These are phyloP conservation scores for Yamadazyma philogaea DNA, from an alignment of 805 yeast genomes.

Conservation along the genomic window DNA sequence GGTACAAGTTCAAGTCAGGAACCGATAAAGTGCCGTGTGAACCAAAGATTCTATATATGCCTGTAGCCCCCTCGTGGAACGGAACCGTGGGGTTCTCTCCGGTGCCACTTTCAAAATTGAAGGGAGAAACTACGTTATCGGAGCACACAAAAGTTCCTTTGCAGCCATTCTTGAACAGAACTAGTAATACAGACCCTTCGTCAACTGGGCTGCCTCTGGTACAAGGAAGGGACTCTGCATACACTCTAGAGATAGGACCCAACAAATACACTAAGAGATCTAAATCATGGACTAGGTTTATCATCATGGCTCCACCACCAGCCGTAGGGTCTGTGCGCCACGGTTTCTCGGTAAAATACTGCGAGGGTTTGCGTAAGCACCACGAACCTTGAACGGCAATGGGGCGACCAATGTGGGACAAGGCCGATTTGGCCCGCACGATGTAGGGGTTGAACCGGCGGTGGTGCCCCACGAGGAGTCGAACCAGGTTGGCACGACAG, in stretches of 20 bases:
- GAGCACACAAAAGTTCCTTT: slow-evolving; percentile 38
- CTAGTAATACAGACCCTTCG: slow-evolving; percentile 36
- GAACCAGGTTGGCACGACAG: slow-evolving; percentile 21
- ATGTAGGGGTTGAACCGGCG: slow-evolving; percentile 40
- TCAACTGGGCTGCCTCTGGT: slow-evolving; percentile 34
- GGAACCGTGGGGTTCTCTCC: slow-evolving; percentile 41
- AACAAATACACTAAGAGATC: slow-evolving; percentile 36
- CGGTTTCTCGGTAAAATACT: slow-evolving; percentile 29
- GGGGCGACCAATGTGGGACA: slow-evolving; percentile 27
- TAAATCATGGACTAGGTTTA: slow-evolving; percentile 39
- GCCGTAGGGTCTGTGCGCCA: slow-evolving; percentile 28
- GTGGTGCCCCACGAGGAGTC: slow-evolving; percentile 39
- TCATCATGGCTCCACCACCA: slow-evolving; percentile 39
- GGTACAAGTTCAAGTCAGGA: slow-evolving; percentile 35
- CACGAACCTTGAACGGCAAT: slow-evolving; percentile 40
- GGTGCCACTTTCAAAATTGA: slow-evolving; percentile 37
- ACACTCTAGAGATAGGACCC: slow-evolving; percentile 36
- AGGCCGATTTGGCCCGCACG: slow-evolving; percentile 28
- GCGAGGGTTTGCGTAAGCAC: slow-evolving; percentile 34
- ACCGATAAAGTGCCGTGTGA: slow-evolving; percentile 37
- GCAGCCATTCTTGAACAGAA: slow-evolving; percentile 30
- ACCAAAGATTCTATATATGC: slow-evolving; percentile 38
- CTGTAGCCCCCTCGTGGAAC: slow-evolving; percentile 24
- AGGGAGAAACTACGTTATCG: slow-evolving; percentile 37
- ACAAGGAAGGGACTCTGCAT: slow-evolving; percentile 32